These are phyloP conservation scores for Sphaerulina vaccinii DNA, from an alignment of 2,329 filamentous ascomycete species.

Conservation along the genomic window DNA sequence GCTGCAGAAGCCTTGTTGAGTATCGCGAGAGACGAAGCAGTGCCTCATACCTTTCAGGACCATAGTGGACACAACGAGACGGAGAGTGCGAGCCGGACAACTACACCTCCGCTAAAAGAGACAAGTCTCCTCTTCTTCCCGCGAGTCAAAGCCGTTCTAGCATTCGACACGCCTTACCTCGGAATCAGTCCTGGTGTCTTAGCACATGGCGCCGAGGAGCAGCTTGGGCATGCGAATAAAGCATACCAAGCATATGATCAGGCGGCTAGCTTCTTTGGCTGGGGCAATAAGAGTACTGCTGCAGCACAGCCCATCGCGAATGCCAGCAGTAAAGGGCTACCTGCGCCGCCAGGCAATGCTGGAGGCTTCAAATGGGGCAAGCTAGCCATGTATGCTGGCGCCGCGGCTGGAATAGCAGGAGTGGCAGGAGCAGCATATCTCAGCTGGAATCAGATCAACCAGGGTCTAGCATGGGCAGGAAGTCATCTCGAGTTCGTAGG, in stretches of 20 bases:
- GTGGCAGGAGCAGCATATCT: conserved; percentile 84
- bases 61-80: conserved; percentile 2
- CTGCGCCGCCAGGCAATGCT: conserved; percentile 19
- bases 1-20: conserved; percentile 83
- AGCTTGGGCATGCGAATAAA: conserved; percentile 71
- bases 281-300: conserved; percentile 24
- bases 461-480: conserved; percentile 77
- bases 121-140: conserved; percentile 73
- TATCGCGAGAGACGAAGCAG: conserved; percentile 64
- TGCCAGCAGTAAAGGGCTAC: conserved; percentile 35
- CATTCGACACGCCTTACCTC: conserved; percentile 70
- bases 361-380: conserved; percentile 47
- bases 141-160: conserved; percentile 73
- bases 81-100: conserved; percentile 15
- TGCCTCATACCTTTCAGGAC: conserved; percentile 30
- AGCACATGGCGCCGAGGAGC: conserved; percentile 81
- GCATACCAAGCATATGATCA: conserved; percentile 68
- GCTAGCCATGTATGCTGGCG: conserved; percentile 81
- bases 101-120: conserved; percentile 20
- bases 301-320: conserved; percentile 25
- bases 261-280: conserved; percentile 59
- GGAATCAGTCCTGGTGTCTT: conserved; percentile 78
- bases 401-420: conserved; percentile 73
- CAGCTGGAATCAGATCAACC: conserved; percentile 74
- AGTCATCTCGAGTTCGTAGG: conserved; percentile 94